Base-by-base conservation (phyloP, 495 filamentous ascomycete genomes). In the Geopyxis carbonaria region DNA sequence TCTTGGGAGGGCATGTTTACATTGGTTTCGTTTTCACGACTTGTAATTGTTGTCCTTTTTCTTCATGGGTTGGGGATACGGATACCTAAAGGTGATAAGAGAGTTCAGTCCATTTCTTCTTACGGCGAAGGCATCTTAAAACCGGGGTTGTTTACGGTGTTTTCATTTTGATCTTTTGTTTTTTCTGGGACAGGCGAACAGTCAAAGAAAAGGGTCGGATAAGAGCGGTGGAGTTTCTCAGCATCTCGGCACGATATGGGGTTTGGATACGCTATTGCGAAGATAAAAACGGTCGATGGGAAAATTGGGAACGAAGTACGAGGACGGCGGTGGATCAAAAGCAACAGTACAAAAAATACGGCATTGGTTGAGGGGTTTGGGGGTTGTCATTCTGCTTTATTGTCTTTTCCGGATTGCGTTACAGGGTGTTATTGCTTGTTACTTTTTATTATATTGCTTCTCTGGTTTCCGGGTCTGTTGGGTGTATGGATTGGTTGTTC, bases 41-140 rank as follows among this genome's bases (percentile, higher is more conserved):
- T 56, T 56, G 52, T 55, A 55, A 56, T 56, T 55, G 49, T 48
- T 54, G 34, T 27, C 22, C 20, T 36, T 32, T 41, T 43, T 44
- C 48, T 45, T 44, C 38, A 33, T 45, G 51, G 50, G 51, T 55
- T 31, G 46, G 43, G 50, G 50, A 18, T 19, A 55, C 45, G 51
- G 51, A 55, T 55, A 55, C 50, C 36, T 55, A 55, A 36, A 55
- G 46, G 51, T 53, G 51, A 46, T 43, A 53, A 55, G 52, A 55
- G 46, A 45, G 36, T 55, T 54, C 51, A 39, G 47, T 55, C 44
- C 45, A 18, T 41, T 31, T 41, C 28, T 41, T 41, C 29, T 42
- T 53, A 48, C 24, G 51, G 51, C 51, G 51, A 55, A 55, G 51
- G 51, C 46, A 54, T 54, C 46, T 50, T 55, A 50, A 55, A 52